Evolutionary conservation across 495 filamentous ascomycete species (phyloP).

Genomic region (Penicillium diatomitis): DNA sequence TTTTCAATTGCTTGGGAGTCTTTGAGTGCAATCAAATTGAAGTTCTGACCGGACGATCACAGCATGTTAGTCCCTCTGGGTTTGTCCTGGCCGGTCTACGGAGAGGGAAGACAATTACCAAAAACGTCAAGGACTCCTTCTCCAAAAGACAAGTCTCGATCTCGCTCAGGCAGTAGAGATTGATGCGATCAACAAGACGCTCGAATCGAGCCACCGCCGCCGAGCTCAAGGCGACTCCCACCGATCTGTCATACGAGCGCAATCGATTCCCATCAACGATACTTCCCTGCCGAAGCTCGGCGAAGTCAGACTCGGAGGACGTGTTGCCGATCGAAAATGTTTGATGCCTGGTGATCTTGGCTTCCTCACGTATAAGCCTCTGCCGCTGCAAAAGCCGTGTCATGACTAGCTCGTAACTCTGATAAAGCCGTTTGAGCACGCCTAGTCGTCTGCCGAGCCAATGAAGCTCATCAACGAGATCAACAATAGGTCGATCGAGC

Average conservation of each 20-base stretch:
- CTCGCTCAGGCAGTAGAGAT: slow-evolving; percentile 70
- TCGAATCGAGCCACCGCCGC: slow-evolving; percentile 67
- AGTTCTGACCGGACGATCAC: slow-evolving; percentile 45
- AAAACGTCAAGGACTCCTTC: slow-evolving; percentile 66
- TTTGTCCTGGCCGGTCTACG: not conserved
- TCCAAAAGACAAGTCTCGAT: slow-evolving; percentile 71
- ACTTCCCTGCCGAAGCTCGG: slow-evolving; percentile 21
- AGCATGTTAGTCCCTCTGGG: too few relatives aligned
- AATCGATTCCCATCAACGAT: slow-evolving; percentile 14
- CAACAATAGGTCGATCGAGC: slow-evolving; percentile 48
- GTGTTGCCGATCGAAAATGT: slow-evolving; percentile 16
- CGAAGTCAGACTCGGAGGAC: slow-evolving; percentile 20
- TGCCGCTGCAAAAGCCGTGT: slow-evolving; percentile 55
- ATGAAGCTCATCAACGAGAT: slow-evolving; percentile 63
- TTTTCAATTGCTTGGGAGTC: slow-evolving; percentile 72
- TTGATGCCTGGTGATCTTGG: slow-evolving; percentile 12
- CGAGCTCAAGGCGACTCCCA: slow-evolving; percentile 51
- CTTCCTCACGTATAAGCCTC: slow-evolving; percentile 32
- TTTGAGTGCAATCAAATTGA: slow-evolving; percentile 80
- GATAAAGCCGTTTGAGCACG: slow-evolving; percentile 65
- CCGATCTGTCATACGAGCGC: slow-evolving; percentile 20
- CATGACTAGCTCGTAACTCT: slow-evolving; percentile 72
- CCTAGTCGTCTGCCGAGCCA: slow-evolving; percentile 58
- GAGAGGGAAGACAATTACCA: slow-evolving; percentile 34
- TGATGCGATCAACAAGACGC: slow-evolving; percentile 63